phyloP scores from a whole-genome alignment of 108 stramenopile genomes.

The Craspedostauros australis region DNA sequence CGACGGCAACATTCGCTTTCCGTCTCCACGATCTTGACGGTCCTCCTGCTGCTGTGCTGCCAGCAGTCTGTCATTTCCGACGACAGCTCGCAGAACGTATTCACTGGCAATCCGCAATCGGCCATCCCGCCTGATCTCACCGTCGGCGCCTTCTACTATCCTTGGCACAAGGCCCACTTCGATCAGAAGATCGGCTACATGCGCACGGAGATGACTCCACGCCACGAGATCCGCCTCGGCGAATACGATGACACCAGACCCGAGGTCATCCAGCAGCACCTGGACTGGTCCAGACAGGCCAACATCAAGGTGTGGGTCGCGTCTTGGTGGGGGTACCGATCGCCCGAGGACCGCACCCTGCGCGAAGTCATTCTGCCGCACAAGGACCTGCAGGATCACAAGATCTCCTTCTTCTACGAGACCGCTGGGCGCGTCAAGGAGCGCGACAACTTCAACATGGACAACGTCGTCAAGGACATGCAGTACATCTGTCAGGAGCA shows the following conservation, averaged over 20 bases:
- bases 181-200: constrained; percentile 24
- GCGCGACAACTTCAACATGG: neutral
- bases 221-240: constrained; percentile 20
- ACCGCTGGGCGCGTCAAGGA: constrained; percentile 17
- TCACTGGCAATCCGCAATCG: no score
- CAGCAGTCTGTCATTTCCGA: no score
- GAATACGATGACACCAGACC: constrained; percentile 38
- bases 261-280: constrained; percentile 28
- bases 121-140: no score
- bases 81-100: no score
- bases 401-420: constrained; percentile 39
- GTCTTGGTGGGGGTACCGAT: constrained; percentile 38
- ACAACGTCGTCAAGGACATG: constrained; percentile 10
- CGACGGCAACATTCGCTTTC: no score
- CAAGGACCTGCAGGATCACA: constrained; percentile 11
- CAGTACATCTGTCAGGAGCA: constrained; percentile 18
- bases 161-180: constrained; percentile 36
- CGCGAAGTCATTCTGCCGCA: constrained; percentile 16
- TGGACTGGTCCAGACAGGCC: constrained; percentile 28
- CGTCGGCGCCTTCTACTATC: no score
- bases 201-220: constrained; percentile 18
- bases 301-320: constrained; percentile 26
- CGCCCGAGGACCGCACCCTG: constrained; percentile 13
- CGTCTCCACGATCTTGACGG: no score
- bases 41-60: no score